Evolutionary conservation across 805 yeast species (phyloP).

Genomic region (Schwanniomyces vanrijiae): DNA sequence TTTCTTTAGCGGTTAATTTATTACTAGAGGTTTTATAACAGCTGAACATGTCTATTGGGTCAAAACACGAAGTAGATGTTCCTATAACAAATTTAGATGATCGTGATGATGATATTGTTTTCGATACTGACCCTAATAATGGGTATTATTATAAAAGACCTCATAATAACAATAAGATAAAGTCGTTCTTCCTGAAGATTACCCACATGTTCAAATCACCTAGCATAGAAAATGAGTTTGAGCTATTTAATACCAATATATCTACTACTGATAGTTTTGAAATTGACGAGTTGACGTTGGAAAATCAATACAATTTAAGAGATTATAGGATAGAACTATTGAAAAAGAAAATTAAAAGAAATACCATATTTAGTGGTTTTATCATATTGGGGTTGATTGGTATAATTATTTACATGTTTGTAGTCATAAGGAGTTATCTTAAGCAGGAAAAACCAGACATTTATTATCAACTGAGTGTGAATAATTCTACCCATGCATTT

Average conservation of each 20-base stretch:
- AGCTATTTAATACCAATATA: slow-evolving; percentile 5
- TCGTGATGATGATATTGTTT: slow-evolving; percentile 33
- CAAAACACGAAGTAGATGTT: slow-evolving; percentile 45
- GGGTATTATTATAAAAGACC: slow-evolving; percentile 22
- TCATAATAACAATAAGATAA: neutral
- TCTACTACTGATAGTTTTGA: slow-evolving; percentile 8
- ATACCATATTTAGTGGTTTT: slow-evolving; percentile 11
- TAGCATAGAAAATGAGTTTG: neutral
- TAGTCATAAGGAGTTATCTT: neutral
- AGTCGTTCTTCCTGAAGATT: neutral
- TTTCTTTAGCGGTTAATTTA: neutral
- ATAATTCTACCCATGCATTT: slow-evolving; percentile 67
- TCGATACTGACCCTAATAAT: slow-evolving; percentile 17
- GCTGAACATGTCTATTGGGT: slow-evolving; percentile 17
- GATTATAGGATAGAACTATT: slow-evolving; percentile 25
- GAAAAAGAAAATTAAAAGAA: slow-evolving; percentile 19
- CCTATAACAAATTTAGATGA: slow-evolving; percentile 59
- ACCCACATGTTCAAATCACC: neutral
- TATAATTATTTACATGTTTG: neutral
- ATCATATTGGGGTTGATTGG: slow-evolving; percentile 1
- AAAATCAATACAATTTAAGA: slow-evolving; percentile 13
- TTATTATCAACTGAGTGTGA: neutral
- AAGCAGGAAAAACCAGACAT: neutral
- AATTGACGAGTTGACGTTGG: slow-evolving; percentile 19
- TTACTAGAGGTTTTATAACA: neutral